phyloP scores from a whole-genome alignment of 805 yeast species.

The Lipomyces sp. region DNA sequence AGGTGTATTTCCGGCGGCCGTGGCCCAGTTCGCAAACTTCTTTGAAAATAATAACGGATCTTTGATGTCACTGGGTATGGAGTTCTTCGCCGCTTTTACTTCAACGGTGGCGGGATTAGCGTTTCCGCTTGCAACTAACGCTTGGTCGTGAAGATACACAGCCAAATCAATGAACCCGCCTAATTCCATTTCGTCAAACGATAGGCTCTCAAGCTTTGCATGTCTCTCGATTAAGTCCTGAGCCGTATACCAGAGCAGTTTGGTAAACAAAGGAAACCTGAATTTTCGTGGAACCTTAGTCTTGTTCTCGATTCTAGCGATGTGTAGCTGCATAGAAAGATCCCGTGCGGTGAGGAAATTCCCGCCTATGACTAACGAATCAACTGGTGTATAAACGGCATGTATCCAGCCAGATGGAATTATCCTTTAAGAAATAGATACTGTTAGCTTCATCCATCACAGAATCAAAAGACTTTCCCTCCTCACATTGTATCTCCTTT shows the following conservation, averaged over 20 bases:
- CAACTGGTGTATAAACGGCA: slow-evolving; percentile 78
- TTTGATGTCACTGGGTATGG: slow-evolving; percentile 11
- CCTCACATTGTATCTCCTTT: slow-evolving; percentile 62
- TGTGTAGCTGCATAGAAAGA: slow-evolving; percentile 58
- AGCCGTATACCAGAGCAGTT: slow-evolving; percentile 66
- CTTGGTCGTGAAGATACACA: slow-evolving; percentile 14
- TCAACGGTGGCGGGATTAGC: slow-evolving; percentile 13
- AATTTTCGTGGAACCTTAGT: slow-evolving; percentile 75
- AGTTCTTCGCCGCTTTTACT: slow-evolving; percentile 19
- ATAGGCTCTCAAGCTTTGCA: background rate
- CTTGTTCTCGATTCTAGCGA: slow-evolving; percentile 58
- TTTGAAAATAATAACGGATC: slow-evolving; percentile 15
- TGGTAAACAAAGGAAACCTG: slow-evolving; percentile 72
- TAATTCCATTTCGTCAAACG: background rate
- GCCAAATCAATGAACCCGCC: slow-evolving; percentile 15
- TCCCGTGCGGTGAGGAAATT: slow-evolving; percentile 70
- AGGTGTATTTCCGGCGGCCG: background rate
- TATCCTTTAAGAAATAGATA: slow-evolving; percentile 36
- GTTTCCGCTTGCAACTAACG: slow-evolving; percentile 14
- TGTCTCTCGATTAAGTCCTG: slow-evolving; percentile 39
- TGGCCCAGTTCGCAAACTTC: slow-evolving; percentile 20
- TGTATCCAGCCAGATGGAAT: slow-evolving; percentile 95
- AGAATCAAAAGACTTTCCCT: background rate
- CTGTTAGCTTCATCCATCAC: background rate
- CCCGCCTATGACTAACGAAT: slow-evolving; percentile 83